Evolutionary conservation across 768 basidiomycete genomes (phyloP).

Genomic region (Boletus sensibilis): DNA sequence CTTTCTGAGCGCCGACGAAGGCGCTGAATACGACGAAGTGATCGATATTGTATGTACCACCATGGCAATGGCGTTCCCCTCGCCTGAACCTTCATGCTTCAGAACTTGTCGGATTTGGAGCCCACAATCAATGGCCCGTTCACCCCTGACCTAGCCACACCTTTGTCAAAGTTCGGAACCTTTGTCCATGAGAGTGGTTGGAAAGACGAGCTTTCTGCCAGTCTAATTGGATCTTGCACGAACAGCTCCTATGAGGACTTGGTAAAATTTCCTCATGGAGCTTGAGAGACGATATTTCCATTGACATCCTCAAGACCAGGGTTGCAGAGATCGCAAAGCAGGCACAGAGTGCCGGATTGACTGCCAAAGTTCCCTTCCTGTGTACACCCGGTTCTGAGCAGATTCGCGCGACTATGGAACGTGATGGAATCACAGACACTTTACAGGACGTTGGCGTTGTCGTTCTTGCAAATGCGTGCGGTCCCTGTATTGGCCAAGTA

Average conservation of each 20-base stretch:
- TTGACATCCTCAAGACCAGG: slow-evolving; percentile 57
- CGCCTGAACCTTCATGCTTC: slow-evolving; percentile 4
- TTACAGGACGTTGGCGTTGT: slow-evolving; percentile 89
- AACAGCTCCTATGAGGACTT: slow-evolving; percentile 98
- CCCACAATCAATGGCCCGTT: slow-evolving; percentile 96
- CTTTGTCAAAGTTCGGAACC: slow-evolving; percentile 81
- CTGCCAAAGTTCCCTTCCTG: slow-evolving; percentile 80
- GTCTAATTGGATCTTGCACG: slow-evolving; percentile 97
- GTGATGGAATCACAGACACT: slow-evolving; percentile 80
- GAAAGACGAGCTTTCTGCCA: slow-evolving; percentile 91
- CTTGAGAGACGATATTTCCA: background rate
- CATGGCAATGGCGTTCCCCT: background rate
- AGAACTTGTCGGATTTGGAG: slow-evolving; percentile 88
- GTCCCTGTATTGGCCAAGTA: slow-evolving; percentile 97
- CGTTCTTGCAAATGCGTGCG: slow-evolving; percentile 96
- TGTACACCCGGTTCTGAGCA: slow-evolving; percentile 93
- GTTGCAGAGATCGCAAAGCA: slow-evolving; percentile 91
- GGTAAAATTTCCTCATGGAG: slow-evolving; percentile 42
- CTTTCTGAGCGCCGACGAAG: slow-evolving; percentile 80
- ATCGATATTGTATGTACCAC: slow-evolving; percentile 79
- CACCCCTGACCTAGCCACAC: slow-evolving; percentile 95
- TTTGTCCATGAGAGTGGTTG: slow-evolving; percentile 85
- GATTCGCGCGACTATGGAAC: slow-evolving; percentile 96
- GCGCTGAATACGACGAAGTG: slow-evolving; percentile 90
- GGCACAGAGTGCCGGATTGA: slow-evolving; percentile 80